Evolutionary conservation across 2,329 filamentous ascomycete species (phyloP).

Genomic region (Orbilia javanica): DNA sequence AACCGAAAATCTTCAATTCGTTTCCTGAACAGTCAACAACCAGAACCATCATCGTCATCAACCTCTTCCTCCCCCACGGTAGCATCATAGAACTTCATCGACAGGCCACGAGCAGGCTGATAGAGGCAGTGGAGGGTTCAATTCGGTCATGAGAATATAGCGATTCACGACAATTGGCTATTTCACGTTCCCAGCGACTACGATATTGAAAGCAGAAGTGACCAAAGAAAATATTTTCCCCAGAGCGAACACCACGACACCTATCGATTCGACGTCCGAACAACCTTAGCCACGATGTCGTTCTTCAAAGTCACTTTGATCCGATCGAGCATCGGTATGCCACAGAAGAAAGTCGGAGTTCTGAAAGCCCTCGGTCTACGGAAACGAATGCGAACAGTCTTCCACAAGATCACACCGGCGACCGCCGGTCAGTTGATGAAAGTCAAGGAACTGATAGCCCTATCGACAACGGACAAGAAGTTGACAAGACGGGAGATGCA

Average conservation of each 20-base stretch:
- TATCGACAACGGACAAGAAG: conserved; percentile 78
- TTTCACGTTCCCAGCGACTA: neutral
- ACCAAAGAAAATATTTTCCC: conserved; percentile 18
- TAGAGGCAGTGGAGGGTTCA: neutral
- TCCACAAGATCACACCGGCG: conserved; percentile 83
- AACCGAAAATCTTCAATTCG: conserved; percentile 42
- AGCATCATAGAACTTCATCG: neutral
- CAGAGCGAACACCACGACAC: conserved; percentile 4
- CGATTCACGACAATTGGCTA: conserved; percentile 16
- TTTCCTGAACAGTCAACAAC: neutral
- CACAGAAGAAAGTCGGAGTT: conserved; percentile 81
- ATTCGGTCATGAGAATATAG: conserved; percentile 31
- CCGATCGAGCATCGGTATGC: conserved; percentile 89
- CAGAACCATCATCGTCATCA: too few species aligned
- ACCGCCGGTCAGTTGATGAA: conserved; percentile 91
- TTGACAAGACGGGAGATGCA: conserved; percentile 78
- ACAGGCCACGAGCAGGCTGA: neutral
- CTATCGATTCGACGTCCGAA: neutral
- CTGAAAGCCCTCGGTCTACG: conserved; percentile 87
- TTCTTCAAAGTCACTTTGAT: conserved; percentile 93
- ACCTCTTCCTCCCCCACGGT: neutral
- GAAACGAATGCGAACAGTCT: conserved; percentile 86
- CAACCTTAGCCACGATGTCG: conserved; percentile 70
- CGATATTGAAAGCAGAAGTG: neutral
- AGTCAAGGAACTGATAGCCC: conserved; percentile 90